Percentiles rank a stretch among this genome's conserved stretches.
These are phyloP conservation scores for Takashimella tepidaria DNA, from an alignment of 1,284 basidiomycete genomes.

Conservation along the genomic window DNA sequence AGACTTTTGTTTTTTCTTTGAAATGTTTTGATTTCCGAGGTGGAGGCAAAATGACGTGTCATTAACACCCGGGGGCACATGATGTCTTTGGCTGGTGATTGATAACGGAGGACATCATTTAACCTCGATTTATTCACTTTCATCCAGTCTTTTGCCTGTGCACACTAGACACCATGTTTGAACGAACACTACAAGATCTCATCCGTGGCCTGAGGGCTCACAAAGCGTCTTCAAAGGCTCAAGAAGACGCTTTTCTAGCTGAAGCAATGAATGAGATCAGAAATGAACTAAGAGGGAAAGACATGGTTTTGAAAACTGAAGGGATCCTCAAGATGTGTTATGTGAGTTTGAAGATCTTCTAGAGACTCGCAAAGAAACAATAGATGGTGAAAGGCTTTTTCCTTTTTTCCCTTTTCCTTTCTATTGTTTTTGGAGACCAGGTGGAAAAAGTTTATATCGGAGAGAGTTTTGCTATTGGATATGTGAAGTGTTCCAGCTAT, in stretches of 20 bases:
- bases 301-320: slow-evolving; percentile 94
- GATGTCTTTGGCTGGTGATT: no score
- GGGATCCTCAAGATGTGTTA: slow-evolving; percentile 96
- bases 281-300: slow-evolving; percentile 82
- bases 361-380: no score
- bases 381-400: no score
- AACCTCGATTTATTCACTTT: background rate
- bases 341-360: slow-evolving; percentile 62
- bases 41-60: background rate
- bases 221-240: slow-evolving; percentile 45
- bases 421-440: no score
- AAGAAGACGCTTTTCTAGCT: slow-evolving; percentile 50
- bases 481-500: no score
- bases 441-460: no score
- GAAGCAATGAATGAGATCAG: slow-evolving; percentile 66
- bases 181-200: slow-evolving; percentile 85
- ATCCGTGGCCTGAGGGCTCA: slow-evolving; percentile 74
- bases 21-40: no score
- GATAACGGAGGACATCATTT: no score
- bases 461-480: no score
- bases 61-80: background rate
- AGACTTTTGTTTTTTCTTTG: no score
- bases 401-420: no score
- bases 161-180: slow-evolving; percentile 62
- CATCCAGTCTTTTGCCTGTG: background rate